Evolutionary conservation across 1,284 basidiomycete species (phyloP).

Genomic region (Austroboletus niveus): DNA sequence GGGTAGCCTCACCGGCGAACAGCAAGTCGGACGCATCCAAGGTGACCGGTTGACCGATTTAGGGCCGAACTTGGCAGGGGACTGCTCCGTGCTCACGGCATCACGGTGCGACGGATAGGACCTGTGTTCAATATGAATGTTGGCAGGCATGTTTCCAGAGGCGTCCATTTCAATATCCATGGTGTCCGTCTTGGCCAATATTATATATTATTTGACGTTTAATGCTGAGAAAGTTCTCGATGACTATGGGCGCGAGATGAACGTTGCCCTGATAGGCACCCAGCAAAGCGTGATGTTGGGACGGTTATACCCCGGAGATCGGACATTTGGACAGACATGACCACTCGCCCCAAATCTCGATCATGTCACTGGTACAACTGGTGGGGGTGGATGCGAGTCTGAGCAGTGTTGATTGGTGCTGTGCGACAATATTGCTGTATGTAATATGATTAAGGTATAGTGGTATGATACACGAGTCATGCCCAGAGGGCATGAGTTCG

Average conservation of each 20-base stretch:
- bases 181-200: conserved; percentile 37
- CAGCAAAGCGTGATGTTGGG: too few species aligned
- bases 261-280: conserved; percentile 47
- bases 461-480: background rate
- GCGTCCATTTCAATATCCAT: conserved; percentile 45
- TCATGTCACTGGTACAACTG: conserved; percentile 13
- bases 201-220: conserved; percentile 33
- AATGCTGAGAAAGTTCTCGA: conserved; percentile 27
- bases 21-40: conserved; percentile 43
- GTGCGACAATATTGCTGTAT: background rate
- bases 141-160: conserved; percentile 39
- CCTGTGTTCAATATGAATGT: conserved; percentile 34
- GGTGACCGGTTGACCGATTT: conserved; percentile 12
- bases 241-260: conserved; percentile 25
- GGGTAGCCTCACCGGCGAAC: conserved; percentile 32
- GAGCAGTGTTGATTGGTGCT: background rate
- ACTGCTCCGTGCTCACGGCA: background rate
- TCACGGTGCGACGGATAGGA: conserved; percentile 20
- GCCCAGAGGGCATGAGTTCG: background rate
- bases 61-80: background rate
- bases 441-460: background rate
- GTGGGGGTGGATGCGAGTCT: conserved; percentile 1
- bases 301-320: too few species aligned
- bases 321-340: background rate
- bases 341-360: conserved; percentile 22